phyloP scores from a whole-genome alignment of 495 filamentous ascomycete species.

The Staphylotrichum tortipilum region DNA sequence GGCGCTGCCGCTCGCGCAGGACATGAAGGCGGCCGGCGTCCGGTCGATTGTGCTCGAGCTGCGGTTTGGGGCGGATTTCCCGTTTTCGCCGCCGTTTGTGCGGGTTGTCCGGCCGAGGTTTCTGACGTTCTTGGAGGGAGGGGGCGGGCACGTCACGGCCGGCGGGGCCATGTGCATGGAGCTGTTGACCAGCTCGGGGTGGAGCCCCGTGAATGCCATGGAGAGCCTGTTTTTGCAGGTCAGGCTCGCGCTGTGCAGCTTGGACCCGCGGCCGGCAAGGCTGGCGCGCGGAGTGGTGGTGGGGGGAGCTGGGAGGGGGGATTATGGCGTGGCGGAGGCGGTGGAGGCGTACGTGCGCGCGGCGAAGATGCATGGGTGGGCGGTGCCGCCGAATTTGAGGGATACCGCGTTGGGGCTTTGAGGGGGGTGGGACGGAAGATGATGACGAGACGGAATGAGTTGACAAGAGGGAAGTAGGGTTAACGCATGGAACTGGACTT shows the following conservation, averaged over 20 bases:
- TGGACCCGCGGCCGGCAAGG: slow-evolving; percentile 65
- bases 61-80: slow-evolving; percentile 65
- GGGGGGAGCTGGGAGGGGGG: slow-evolving; percentile 3
- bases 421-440: not conserved
- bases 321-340: slow-evolving; percentile 66
- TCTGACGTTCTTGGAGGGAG: slow-evolving; percentile 57
- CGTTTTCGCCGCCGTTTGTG: slow-evolving; percentile 75
- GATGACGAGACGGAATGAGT: too few relatives aligned
- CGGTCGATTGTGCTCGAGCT: slow-evolving; percentile 72
- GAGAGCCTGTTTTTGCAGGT: slow-evolving; percentile 81
- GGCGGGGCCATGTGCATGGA: slow-evolving; percentile 92
- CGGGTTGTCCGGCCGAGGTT: slow-evolving; percentile 79
- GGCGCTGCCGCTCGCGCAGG: slow-evolving; percentile 58
- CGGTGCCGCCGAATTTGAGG: slow-evolving; percentile 38
- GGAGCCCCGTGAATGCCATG: slow-evolving; percentile 62
- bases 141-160: slow-evolving; percentile 82
- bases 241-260: slow-evolving; percentile 60
- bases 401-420: slow-evolving; percentile 15
- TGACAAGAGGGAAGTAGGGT: too few relatives aligned
- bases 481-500: too few relatives aligned
- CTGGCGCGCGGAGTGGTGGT: slow-evolving; percentile 26
- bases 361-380: slow-evolving; percentile 59
- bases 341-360: slow-evolving; percentile 63
- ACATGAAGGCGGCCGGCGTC: slow-evolving; percentile 56
- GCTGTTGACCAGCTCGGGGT: slow-evolving; percentile 75